Evolutionary conservation across 2,329 filamentous ascomycete species (phyloP), one percentile per base, ranked within the genome.

Genomic region (Clarireedia hainanense): DNA sequence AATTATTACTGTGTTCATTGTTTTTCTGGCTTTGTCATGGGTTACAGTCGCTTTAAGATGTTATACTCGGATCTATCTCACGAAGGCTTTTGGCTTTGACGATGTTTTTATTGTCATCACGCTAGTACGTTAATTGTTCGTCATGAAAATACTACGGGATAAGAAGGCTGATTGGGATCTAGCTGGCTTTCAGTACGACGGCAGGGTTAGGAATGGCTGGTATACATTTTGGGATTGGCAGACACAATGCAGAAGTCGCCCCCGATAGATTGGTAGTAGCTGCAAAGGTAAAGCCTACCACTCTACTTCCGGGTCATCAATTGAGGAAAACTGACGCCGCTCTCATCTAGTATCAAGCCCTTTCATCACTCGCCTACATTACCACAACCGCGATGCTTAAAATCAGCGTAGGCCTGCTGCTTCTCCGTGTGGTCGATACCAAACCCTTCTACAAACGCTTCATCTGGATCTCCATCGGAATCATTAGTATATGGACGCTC

Each of bases 361-460:
- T 50, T 37, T 1, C 30, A 15, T 24, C 46, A 24, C 2, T 50
- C n/a, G 4, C 4, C 2, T 50, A 50, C 17, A 43, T 50, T 9
- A 12, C 49, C 34, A 17, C 17, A 12, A 43, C 52, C 2, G 45
- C 46, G 24, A 27, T 43, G 4, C 27, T 55, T 7, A 55, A 55
- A 50, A 55, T 37, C 9, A 50, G 46, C 9, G 52, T 55, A 20
- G 52, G 52, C 10, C 10, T 55, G 5, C 52, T 55, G 17, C 37
- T 55, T 10, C 37, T 55, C 23, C 52, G 52, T 23, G 27, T 55
- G 4, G 27, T 39, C 20, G 27, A 46, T 10, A n/a, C 43, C 26
- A 50, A 43, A 20, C 37, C 52, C 5, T 50, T 55, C 15, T 55
- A 50, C 46, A 55, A 50, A 43, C 50, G 36, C 17, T 9, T 55